Evolutionary conservation across 352 stramenopile species (phyloP).

Genomic region (Phytophthora megakarya): DNA sequence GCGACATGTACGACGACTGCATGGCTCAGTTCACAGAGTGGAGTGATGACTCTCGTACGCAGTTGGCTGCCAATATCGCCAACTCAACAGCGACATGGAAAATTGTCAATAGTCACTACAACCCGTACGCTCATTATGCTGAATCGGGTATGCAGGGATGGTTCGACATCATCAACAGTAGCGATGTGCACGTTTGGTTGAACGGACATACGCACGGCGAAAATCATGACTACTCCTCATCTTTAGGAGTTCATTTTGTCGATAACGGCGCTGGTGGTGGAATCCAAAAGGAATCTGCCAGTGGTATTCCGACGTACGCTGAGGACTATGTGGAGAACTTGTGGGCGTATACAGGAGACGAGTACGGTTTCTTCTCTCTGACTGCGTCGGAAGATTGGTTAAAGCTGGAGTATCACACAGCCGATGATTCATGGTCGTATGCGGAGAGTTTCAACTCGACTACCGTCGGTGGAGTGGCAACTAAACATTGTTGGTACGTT

Average conservation of each 20-base stretch:
- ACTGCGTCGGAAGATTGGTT: conserved; percentile 61
- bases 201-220: conserved; percentile 63
- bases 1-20: conserved; percentile 46
- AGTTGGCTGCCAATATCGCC: conserved; percentile 42
- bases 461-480: conserved; percentile 46
- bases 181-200: conserved; percentile 41
- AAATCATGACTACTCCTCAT: conserved; percentile 60
- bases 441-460: conserved; percentile 48
- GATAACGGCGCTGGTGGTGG: conserved; percentile 71
- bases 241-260: conserved; percentile 64
- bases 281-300: conserved; percentile 70
- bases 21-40: conserved; percentile 45
- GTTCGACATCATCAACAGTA: conserved; percentile 45
- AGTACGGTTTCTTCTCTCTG: conserved; percentile 69
- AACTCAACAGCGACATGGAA: conserved; percentile 63
- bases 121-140: conserved; percentile 50
- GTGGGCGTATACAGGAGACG: conserved; percentile 55
- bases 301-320: conserved; percentile 60
- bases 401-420: conserved; percentile 71
- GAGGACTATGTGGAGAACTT: conserved; percentile 53
- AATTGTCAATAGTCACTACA: conserved; percentile 69
- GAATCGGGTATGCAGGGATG: conserved; percentile 38
- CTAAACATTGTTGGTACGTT: conserved; percentile 77
- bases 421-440: conserved; percentile 57
- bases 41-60: conserved; percentile 48